Percentiles rank a stretch among this genome's conserved stretches.
Evolutionary conservation across 1,284 basidiomycete species (phyloP).

Genomic region (Ganoderma lucidum): DNA sequence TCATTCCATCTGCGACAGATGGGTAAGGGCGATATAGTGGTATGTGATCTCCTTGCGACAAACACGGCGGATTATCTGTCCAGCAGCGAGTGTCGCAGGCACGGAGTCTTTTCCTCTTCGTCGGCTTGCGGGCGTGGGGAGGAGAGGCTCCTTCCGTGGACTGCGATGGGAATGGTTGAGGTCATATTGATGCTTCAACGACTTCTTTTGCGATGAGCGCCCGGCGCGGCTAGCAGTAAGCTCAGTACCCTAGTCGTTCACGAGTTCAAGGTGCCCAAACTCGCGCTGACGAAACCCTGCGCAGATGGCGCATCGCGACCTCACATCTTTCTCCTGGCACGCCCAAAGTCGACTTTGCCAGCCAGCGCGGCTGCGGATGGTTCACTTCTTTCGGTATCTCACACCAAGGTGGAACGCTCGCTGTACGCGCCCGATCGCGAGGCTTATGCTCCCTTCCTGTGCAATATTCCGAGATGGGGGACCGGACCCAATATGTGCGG

Average conservation of each 20-base stretch:
- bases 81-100: conserved; percentile 10
- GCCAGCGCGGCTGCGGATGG: conserved; percentile 2
- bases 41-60: conserved; percentile 4
- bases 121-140: conserved; percentile 5
- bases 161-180: conserved; percentile 2
- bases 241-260: conserved; percentile 5
- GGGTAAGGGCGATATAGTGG: background rate
- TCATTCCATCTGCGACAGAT: conserved; percentile 8
- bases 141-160: background rate
- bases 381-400: background rate
- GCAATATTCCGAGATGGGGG: background rate
- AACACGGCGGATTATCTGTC: conserved; percentile 15
- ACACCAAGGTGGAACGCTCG: background rate
- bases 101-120: background rate
- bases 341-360: background rate
- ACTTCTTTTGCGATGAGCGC: conserved; percentile 18
- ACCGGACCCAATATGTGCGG: background rate
- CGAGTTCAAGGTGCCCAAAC: background rate
- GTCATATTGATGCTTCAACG: conserved; percentile 2
- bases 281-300: conserved; percentile 5
- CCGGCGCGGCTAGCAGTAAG: background rate
- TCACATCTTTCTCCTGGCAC: background rate
- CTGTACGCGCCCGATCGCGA: conserved; percentile 3
- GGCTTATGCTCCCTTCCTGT: background rate
- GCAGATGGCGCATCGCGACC: background rate